Evolutionary conservation across 2,329 filamentous ascomycete species (phyloP), one percentile per base, ranked within the genome.

Genomic region (Aspergillus oerlinghausenensis): DNA sequence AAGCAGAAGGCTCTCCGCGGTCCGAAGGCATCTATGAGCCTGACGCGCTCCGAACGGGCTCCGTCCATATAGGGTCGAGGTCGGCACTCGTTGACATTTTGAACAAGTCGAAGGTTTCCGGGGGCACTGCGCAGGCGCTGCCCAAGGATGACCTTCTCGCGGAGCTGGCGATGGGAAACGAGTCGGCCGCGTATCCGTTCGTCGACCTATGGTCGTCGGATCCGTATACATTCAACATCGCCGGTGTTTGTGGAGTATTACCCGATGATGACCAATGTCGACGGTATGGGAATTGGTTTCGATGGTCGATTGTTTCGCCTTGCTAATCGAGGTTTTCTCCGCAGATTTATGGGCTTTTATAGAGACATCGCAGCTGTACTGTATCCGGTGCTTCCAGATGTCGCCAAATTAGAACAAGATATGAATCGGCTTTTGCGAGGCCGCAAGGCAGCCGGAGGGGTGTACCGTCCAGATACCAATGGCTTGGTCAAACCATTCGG

Each of bases 151-250:
- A 81, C 62, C 80, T 85, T 60, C 72, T 85, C 14, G 81, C 82
- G 0, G 79, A 84, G 51, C 79, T 85, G 57, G 83, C 82, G 1
- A 67, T 85, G 57, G 83, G 84, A 62, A 85, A 85, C 62, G 82
- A 85, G 62, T 82, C 80, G 42, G 81, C 80, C 2, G 83, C 82
- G 21, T 85, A 85, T 61, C 83, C 83, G 2, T 85, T 85, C 60
- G 82, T 85, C 21, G 83, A 84, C 63, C 73, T 85, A 9, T 85
- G 82, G 82, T 83, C 83, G n/a, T 82, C 81, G 2, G 81, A 84
- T 60, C 82, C 80, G 3, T 82, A 77, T 4, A 76, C 82, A 25
- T 75, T 79, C 53, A 79, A 82, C 63, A 80, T 82, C 8, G 77
- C 76, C 38, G 82, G 83, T 54, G 74, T 85, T 4, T 81, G 80